phyloP scores from a whole-genome alignment of 2,329 filamentous ascomycete species.

The Pyrenophora graminea region DNA sequence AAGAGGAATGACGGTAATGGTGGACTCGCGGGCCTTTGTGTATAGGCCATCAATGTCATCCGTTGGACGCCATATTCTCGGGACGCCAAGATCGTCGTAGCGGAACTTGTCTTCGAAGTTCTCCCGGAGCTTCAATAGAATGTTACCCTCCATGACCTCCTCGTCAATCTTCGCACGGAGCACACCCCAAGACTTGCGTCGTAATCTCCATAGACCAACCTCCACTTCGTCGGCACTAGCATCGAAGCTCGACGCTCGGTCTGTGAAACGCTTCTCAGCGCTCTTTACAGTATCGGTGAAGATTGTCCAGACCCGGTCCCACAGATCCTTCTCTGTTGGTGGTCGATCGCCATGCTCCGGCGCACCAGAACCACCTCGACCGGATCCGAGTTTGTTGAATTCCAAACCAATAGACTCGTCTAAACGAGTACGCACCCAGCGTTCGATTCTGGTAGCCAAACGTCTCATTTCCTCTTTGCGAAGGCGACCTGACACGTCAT shows the following conservation, averaged over 20 bases:
- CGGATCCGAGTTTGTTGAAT: slow-evolving; percentile 94
- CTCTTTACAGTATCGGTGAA: slow-evolving; percentile 83
- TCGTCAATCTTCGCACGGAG: slow-evolving; percentile 90
- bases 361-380: slow-evolving; percentile 78
- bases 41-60: slow-evolving; percentile 98
- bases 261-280: slow-evolving; percentile 82
- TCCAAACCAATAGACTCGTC: slow-evolving; percentile 87
- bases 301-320: slow-evolving; percentile 91
- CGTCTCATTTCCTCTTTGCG: slow-evolving; percentile 96
- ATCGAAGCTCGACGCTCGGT: slow-evolving; percentile 90
- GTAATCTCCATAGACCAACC: slow-evolving; percentile 87
- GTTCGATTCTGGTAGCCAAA: slow-evolving; percentile 85
- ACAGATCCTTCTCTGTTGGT: slow-evolving; percentile 78
- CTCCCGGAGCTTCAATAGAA: slow-evolving; percentile 90
- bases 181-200: slow-evolving; percentile 92
- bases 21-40: slow-evolving; percentile 88
- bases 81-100: slow-evolving; percentile 93
- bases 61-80: slow-evolving; percentile 92
- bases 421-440: slow-evolving; percentile 88
- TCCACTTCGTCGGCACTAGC: slow-evolving; percentile 90
- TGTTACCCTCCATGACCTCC: slow-evolving; percentile 96
- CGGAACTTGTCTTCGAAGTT: slow-evolving; percentile 99
- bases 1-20: slow-evolving; percentile 85
- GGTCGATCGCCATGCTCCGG: slow-evolving; percentile 76
- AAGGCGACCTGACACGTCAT: slow-evolving; percentile 81